phyloP scores from a whole-genome alignment of 108 stramenopile genomes.

The Pelagomonas calceolata region DNA sequence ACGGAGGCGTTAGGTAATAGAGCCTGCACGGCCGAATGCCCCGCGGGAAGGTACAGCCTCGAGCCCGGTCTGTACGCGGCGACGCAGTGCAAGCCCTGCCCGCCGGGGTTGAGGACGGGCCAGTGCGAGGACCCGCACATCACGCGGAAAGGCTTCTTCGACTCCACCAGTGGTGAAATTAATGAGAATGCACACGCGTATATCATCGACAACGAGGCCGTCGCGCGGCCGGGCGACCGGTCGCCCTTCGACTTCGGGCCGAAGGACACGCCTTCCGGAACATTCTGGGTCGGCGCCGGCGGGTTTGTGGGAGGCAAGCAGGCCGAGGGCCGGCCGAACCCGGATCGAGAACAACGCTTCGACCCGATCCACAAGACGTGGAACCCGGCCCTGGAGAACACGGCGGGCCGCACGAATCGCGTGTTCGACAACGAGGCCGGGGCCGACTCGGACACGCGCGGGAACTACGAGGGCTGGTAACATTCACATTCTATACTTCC shows the following conservation, averaged over 20 bases:
- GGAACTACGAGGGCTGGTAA: too few relatives aligned
- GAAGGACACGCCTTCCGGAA: too few relatives aligned
- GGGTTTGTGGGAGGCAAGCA: too few relatives aligned
- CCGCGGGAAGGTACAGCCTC: neutral
- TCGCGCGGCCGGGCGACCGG: neutral
- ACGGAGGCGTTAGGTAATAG: neutral
- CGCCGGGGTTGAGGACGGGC: neutral
- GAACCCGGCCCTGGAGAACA: too few relatives aligned
- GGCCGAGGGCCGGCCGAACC: too few relatives aligned
- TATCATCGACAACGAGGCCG: neutral
- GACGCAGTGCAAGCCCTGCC: neutral
- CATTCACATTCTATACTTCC: too few relatives aligned
- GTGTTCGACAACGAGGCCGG: too few relatives aligned
- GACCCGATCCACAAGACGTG: too few relatives aligned
- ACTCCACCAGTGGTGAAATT: neutral
- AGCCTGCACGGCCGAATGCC: neutral
- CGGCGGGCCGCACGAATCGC: too few relatives aligned
- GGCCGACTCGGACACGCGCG: too few relatives aligned
- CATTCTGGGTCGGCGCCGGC: too few relatives aligned
- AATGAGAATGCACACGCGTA: neutral
- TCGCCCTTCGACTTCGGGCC: neutral
- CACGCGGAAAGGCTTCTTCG: neutral
- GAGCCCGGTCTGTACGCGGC: neutral
- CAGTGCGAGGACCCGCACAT: neutral
- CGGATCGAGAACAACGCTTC: too few relatives aligned